Conservation (phyloP, 495 filamentous ascomycete species). For the Hyaloscypha variabilis region DNA sequence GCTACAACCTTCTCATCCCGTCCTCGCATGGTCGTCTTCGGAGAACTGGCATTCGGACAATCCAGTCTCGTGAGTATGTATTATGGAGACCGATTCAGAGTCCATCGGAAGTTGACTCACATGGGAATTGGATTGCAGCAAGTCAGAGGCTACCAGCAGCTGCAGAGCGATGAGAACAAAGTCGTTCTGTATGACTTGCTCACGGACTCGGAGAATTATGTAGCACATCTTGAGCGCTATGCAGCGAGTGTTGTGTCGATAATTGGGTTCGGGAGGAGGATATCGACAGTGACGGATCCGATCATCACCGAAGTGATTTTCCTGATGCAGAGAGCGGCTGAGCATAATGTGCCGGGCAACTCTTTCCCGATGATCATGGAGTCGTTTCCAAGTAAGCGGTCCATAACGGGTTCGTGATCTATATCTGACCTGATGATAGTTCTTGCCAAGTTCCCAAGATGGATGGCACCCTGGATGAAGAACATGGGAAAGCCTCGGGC, state of each 20-base stretch:
- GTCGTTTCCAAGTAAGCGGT: conserved; percentile 50
- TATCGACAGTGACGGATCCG: conserved; percentile 58
- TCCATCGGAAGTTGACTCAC: conserved; percentile 65
- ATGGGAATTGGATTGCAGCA: conserved; percentile 63
- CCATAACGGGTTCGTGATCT: conserved; percentile 4
- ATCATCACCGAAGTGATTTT: conserved; percentile 64
- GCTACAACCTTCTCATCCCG: conserved; percentile 58
- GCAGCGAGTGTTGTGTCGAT: conserved; percentile 66
- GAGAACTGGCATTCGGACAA: conserved; percentile 60
- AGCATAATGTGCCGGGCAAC: conserved; percentile 65
- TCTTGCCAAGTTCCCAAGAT: conserved; percentile 56
- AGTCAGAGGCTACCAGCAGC: conserved; percentile 56
- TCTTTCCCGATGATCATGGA: conserved; percentile 65
- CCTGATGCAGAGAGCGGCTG: conserved; percentile 65
- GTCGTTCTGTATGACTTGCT: conserved; percentile 54
- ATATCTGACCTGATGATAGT: conserved; percentile 44
- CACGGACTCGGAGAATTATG: conserved; percentile 50
- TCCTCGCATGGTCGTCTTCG: conserved; percentile 59
- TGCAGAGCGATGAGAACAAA: conserved; percentile 63
- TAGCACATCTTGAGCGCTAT: conserved; percentile 64
- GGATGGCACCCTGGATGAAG: conserved; percentile 61
- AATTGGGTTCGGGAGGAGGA: conserved; percentile 63
- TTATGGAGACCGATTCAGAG: conserved; percentile 61
- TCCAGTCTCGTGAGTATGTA: conserved; percentile 61
- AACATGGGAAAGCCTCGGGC: conserved; percentile 46